phyloP scores from a whole-genome alignment of 805 yeast genomes.

The Starmera quercuum region DNA sequence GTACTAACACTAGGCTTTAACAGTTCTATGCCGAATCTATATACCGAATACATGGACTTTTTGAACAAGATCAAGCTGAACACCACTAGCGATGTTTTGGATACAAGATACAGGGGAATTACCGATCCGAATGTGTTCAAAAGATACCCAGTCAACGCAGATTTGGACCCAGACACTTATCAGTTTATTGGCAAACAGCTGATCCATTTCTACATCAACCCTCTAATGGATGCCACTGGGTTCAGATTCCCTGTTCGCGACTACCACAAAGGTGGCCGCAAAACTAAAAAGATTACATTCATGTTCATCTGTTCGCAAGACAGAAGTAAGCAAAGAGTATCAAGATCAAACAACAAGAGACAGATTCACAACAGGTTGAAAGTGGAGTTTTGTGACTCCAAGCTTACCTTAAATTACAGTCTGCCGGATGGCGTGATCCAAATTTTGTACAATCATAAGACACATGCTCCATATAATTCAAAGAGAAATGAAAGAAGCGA shows the following conservation, averaged over 20 bases:
- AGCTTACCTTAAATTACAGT: constrained; percentile 30
- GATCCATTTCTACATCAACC: constrained; percentile 29
- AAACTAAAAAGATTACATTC: constrained; percentile 33
- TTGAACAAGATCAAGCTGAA: constrained; percentile 27
- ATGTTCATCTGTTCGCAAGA: constrained; percentile 40
- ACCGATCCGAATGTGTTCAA: constrained; percentile 24
- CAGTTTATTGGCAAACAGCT: constrained; percentile 27
- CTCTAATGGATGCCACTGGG: constrained; percentile 33
- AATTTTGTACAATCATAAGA: constrained; percentile 30
- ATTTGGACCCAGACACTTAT: constrained; percentile 24
- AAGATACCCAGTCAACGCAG: constrained; percentile 22
- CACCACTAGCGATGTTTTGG: constrained; percentile 25
- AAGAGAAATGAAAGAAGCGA: constrained; percentile 4
- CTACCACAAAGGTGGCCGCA: constrained; percentile 35
- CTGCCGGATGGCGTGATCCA: constrained; percentile 28
- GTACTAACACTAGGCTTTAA: background rate
- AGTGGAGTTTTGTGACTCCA: constrained; percentile 33
- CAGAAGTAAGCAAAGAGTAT: constrained; percentile 31
- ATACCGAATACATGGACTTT: constrained; percentile 26
- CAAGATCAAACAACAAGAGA: constrained; percentile 31
- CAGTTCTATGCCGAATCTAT: constrained; percentile 16
- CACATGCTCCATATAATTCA: constrained; percentile 31
- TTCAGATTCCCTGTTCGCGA: constrained; percentile 37
- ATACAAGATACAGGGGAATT: constrained; percentile 27
- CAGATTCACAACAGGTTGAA: constrained; percentile 31